phyloP scores from a whole-genome alignment of 2,329 filamentous ascomycete species.

The Dactylellina haptotyla region DNA sequence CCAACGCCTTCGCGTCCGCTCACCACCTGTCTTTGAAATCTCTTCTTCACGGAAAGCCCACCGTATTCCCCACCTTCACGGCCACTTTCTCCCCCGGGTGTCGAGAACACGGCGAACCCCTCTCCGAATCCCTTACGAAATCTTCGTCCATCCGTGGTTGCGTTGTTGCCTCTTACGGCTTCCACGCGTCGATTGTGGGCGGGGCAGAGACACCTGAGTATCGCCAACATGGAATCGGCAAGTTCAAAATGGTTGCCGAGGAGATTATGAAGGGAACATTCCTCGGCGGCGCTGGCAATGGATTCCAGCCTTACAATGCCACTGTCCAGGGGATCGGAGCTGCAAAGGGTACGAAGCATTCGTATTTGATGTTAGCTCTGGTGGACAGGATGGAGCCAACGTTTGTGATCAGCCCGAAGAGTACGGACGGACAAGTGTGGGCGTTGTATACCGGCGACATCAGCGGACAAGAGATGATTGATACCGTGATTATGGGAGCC shows the following conservation, averaged over 20 bases:
- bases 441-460: constrained; percentile 48
- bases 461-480: constrained; percentile 68
- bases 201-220: constrained; percentile 88
- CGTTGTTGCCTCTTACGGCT: constrained; percentile 89
- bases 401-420: constrained; percentile 82
- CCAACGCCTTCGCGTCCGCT: constrained; percentile 74
- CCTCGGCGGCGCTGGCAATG: constrained; percentile 60
- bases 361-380: constrained; percentile 78
- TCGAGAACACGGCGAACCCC: constrained; percentile 32
- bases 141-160: constrained; percentile 72
- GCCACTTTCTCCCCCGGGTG: constrained; percentile 70
- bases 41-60: constrained; percentile 68
- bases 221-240: constrained; percentile 77
- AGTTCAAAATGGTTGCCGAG: constrained; percentile 86
- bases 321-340: constrained; percentile 62
- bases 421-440: constrained; percentile 70
- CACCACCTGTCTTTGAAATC: constrained; percentile 63
- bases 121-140: constrained; percentile 58
- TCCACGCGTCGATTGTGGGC: constrained; percentile 87
- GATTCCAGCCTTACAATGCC: constrained; percentile 69
- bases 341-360: constrained; percentile 68
- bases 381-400: constrained; percentile 83
- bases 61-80: constrained; percentile 71
- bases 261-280: constrained; percentile 62
- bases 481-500: constrained; percentile 78